Evolutionary conservation across 371 early-diverging fungal genomes (phyloP), one percentile per base, ranked within the genome.

Genomic region (Parasitella parasitica): DNA sequence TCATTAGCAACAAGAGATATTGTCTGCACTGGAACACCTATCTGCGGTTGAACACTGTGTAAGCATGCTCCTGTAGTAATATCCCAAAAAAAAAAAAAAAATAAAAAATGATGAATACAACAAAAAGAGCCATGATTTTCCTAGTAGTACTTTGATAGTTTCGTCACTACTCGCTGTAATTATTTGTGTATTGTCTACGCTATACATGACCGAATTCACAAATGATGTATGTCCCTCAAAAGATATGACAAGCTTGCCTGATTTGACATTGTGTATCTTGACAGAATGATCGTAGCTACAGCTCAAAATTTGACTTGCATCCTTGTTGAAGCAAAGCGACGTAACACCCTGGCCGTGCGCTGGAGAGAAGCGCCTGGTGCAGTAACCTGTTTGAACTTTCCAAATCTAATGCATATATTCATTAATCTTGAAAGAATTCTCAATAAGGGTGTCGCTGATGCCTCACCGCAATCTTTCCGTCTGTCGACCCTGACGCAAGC

Each of bases 261-360:
- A 94, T 64, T 94, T 93, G 13, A 97, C 69, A 4, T 95, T 95
- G 66, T 95, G 93, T 15, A 97, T 73, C 83, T 90, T 82, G 24
- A 95, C 66, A 2, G 88, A 86, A 28, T 82, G 79, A 64, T 97
- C 97, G 64, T 91, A 93, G n/a, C 95, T 89, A 6, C 86, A 77
- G 61, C 91, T 92, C 11, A 97, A 74, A 2, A 98, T 77, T 66
- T 93, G 89, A 0, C 86, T 78, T 3, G 88, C 86, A 64, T 96
- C 95, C 6, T 82, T 82, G 57, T 80, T 88, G 67, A 98, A 95
- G 37, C 77, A 74, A 1, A 96, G 76, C 2, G 90, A 84, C 2
- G 94, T 90, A 15, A 97, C 91, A 11, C 94, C 94, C 68, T 91
- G 90, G 55, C 83, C 84, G 64, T 97, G 97, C 0, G 97, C 98